A percentile compares a stretch with the other conserved stretches of the same genome.
phyloP scores from a whole-genome alignment of 441 rosid genomes.

The Populus hybrid region DNA sequence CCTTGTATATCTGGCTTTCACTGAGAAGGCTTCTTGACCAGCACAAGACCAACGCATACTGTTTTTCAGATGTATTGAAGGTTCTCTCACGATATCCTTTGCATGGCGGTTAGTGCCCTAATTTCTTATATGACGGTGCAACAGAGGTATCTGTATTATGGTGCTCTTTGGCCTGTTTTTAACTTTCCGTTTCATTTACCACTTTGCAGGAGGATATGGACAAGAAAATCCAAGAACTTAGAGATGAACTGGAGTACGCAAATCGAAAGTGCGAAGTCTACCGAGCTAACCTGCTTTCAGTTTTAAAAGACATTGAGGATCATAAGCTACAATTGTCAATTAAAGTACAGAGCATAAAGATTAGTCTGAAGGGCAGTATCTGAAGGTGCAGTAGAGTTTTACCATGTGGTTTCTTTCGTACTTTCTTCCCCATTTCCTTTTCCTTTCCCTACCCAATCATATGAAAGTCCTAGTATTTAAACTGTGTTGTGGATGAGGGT shows the following conservation, averaged over 20 bases:
- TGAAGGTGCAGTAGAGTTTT: slow-evolving; percentile 27
- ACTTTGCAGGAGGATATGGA: slow-evolving; percentile 78
- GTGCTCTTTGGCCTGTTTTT: not conserved
- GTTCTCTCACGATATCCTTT: no score
- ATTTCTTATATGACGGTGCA: not conserved
- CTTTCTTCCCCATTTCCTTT: not conserved
- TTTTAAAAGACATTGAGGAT: slow-evolving; percentile 82
- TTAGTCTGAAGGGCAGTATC: slow-evolving; percentile 67
- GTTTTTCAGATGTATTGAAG: no score
- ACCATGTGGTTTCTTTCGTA: slow-evolving; percentile 2
- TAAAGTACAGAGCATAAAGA: slow-evolving; percentile 76
- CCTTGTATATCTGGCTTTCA: no score
- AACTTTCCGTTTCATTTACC: not conserved
- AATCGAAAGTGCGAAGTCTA: slow-evolving; percentile 77
- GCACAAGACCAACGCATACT: no score
- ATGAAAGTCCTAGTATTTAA: slow-evolving; percentile 15
- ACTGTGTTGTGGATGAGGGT: not conserved
- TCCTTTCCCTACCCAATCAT: not conserved
- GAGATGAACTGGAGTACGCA: slow-evolving; percentile 53
- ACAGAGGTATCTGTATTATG: not conserved
- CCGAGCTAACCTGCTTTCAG: slow-evolving; percentile 69
- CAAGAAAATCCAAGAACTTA: slow-evolving; percentile 58
- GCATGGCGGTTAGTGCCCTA: no score
- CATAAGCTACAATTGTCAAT: slow-evolving; percentile 80
- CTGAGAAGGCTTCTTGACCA: no score